Evolutionary conservation across 148 eudicot genomes (phyloP).

Genomic region (Arbutus unedo): DNA sequence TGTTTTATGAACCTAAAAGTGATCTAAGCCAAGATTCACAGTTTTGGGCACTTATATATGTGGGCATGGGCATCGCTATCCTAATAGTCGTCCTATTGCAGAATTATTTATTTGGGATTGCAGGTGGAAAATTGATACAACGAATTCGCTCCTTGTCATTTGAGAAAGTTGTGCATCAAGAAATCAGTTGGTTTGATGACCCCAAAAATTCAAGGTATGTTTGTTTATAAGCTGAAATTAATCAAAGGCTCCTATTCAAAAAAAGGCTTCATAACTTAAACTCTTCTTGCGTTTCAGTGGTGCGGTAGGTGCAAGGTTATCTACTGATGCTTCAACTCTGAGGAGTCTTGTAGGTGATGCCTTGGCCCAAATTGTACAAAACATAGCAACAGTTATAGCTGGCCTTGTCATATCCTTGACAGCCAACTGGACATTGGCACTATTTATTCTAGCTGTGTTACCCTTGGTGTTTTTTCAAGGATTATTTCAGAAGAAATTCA

Average conservation of each 20-base stretch:
- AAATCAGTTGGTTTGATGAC: slow-evolving; percentile 85
- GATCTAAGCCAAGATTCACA: slow-evolving; percentile 43
- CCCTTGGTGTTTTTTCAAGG: slow-evolving; percentile 64
- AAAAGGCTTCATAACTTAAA: slow-evolving; percentile 3
- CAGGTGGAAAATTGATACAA: slow-evolving; percentile 75
- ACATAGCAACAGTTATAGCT: slow-evolving; percentile 48
- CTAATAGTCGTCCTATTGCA: slow-evolving; percentile 52
- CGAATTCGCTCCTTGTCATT: slow-evolving; percentile 65
- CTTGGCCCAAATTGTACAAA: slow-evolving; percentile 63
- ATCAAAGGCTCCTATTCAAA: neutral
- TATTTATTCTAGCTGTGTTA: slow-evolving; percentile 45
- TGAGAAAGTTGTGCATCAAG: slow-evolving; percentile 72
- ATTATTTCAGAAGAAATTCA: slow-evolving; percentile 48
- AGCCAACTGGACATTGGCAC: slow-evolving; percentile 73
- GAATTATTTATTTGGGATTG: slow-evolving; percentile 63
- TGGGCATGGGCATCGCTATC: slow-evolving; percentile 33
- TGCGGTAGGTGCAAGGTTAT: slow-evolving; percentile 78
- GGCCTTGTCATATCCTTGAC: slow-evolving; percentile 68
- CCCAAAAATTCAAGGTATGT: slow-evolving; percentile 68
- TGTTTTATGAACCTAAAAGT: slow-evolving; percentile 52
- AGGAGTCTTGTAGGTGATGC: slow-evolving; percentile 76
- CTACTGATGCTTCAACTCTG: slow-evolving; percentile 69
- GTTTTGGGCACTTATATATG: slow-evolving; percentile 56
- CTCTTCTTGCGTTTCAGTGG: slow-evolving; percentile 48
- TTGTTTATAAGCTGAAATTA: neutral